phyloP scores from a whole-genome alignment of 2,329 filamentous ascomycete species.

The Hypomyces perniciosus region DNA sequence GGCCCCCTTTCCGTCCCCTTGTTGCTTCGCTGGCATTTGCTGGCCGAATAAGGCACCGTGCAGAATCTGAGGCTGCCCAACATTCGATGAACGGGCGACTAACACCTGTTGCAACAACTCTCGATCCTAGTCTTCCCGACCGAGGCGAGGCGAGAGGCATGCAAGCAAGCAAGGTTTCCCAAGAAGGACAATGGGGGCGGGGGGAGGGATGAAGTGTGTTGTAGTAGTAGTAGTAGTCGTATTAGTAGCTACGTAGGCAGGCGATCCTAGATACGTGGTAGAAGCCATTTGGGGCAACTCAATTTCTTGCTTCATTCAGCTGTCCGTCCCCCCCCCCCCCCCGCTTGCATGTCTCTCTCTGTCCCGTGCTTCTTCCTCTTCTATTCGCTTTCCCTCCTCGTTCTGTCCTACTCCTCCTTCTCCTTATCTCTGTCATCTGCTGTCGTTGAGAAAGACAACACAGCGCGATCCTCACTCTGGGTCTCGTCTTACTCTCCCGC shows the following conservation, averaged over 20 bases:
- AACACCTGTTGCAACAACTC: no score
- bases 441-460: neutral
- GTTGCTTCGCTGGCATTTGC: no score
- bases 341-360: neutral
- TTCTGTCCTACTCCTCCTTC: neutral
- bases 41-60: no score
- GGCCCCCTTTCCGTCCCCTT: no score
- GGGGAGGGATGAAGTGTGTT: neutral
- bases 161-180: no score
- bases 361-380: neutral
- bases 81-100: no score
- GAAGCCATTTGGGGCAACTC: neutral
- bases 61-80: no score
- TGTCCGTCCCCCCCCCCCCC: neutral
- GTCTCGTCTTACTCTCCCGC: neutral
- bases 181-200: no score
- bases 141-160: no score
- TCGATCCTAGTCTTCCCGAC: no score
- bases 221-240: neutral
- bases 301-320: neutral
- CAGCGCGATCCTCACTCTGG: neutral
- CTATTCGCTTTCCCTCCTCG: neutral
- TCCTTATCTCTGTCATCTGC: neutral
- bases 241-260: neutral
- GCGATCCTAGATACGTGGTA: neutral